These are phyloP conservation scores for Symbiodinium pilosum DNA, from an alignment of 73 alveolate species.

Conservation along the genomic window DNA sequence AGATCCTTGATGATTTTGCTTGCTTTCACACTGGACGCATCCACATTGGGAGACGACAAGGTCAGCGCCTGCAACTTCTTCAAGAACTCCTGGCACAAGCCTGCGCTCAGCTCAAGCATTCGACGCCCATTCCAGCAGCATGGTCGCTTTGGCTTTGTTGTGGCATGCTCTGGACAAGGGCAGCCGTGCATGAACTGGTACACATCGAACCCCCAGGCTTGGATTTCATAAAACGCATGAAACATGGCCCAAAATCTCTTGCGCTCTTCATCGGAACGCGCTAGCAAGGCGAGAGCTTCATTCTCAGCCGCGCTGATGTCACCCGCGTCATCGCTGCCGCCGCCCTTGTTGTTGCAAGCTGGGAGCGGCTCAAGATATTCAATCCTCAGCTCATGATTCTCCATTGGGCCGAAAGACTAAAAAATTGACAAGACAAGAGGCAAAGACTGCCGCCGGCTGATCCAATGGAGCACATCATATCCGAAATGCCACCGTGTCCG, in stretches of 20 bases:
- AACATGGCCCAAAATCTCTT: constrained; percentile 9
- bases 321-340: neutral
- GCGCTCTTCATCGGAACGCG: neutral
- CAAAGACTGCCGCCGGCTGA: neutral
- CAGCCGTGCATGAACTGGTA: constrained; percentile 14
- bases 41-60: neutral
- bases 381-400: neutral
- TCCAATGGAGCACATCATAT: constrained; percentile 34
- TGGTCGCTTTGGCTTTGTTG: neutral
- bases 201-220: constrained; percentile 24
- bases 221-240: neutral
- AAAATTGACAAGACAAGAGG: neutral
- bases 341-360: neutral
- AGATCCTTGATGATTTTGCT: neutral
- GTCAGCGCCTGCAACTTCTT: neutral
- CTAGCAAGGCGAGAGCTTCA: neutral
- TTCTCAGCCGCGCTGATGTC: neutral
- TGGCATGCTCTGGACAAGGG: constrained; percentile 6
- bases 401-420: too few relatives aligned
- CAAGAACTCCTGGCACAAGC: neutral
- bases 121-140: constrained; percentile 29
- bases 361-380: neutral
- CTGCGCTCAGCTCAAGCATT: constrained; percentile 7
- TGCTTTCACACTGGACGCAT: neutral
- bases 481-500: constrained; percentile 14